These are phyloP conservation scores for Hypoxylon sp. DNA, from an alignment of 2,329 filamentous ascomycete genomes.

Conservation along the genomic window DNA sequence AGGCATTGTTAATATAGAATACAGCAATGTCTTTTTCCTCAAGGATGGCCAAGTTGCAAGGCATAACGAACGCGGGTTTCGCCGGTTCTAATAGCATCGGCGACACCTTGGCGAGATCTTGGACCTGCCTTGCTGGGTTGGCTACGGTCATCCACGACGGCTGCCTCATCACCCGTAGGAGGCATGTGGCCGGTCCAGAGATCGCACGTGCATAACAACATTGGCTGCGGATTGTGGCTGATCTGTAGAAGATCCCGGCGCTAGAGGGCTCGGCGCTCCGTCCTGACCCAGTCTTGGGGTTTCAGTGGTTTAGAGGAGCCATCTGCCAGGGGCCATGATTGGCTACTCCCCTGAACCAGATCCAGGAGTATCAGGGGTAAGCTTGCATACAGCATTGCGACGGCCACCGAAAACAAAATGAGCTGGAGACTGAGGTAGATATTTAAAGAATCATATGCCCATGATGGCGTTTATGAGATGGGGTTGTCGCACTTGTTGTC, in stretches of 20 bases:
- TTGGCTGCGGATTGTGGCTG: slow-evolving; percentile 25
- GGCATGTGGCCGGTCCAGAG: too few relatives aligned
- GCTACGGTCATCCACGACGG: neutral
- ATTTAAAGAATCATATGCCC: slow-evolving; percentile 16
- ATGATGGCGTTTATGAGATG: slow-evolving; percentile 3
- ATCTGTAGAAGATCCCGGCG: slow-evolving; percentile 10
- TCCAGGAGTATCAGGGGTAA: slow-evolving; percentile 22
- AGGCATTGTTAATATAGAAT: too few relatives aligned
- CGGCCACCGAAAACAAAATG: slow-evolving; percentile 8
- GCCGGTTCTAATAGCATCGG: slow-evolving; percentile 16
- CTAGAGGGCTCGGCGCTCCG: slow-evolving; percentile 22
- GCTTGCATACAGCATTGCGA: too few relatives aligned
- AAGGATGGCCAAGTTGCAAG: slow-evolving; percentile 5
- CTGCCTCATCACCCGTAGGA: slow-evolving; percentile 18
- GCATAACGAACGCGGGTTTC: slow-evolving; percentile 19
- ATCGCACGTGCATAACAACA: slow-evolving; percentile 29
- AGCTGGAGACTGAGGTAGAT: too few relatives aligned
- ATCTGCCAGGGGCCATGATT: slow-evolving; percentile 21
- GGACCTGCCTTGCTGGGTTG: slow-evolving; percentile 25
- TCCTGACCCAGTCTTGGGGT: slow-evolving; percentile 8
- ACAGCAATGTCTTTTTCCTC: slow-evolving; percentile 1
- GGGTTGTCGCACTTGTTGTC: slow-evolving; percentile 1
- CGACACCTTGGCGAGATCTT: slow-evolving; percentile 16
- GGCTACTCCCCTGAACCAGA: slow-evolving; percentile 6
- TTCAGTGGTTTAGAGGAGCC: slow-evolving; percentile 22